Base-by-base conservation (phyloP, 345 rosid species). In the Gynandropsis gynandra region DNA sequence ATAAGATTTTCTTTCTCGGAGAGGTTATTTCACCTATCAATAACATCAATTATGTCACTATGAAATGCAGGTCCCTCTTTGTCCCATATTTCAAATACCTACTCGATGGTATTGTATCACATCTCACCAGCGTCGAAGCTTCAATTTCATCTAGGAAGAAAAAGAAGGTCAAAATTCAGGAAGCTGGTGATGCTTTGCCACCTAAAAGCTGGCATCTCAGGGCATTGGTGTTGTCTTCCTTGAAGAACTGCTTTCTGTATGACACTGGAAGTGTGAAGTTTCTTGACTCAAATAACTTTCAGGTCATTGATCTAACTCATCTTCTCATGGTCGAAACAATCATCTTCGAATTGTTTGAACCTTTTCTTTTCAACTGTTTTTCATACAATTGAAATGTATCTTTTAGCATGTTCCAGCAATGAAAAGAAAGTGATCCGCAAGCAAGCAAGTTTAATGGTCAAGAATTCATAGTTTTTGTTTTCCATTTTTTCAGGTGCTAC, bases 1-100 rank as follows among this genome's bases (percentile, higher is more conserved):
- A 3, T 29, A 45, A 41, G 20, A 36, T 38, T 44, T 4, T 57
- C 19, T 16, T 16, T 43, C 47, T 7, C 16, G 10, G 7, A 8
- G 12, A 14, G 38, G 39, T 45, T 47, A 40, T 38, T 18, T 47
- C 7, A 47, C 8, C 15, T 31, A 12, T 27, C 42, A 51, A 51
- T 50, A 47, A 62, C 35, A 11, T 50, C 4, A 47, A 29, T n/a
- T 10, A 15, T 51, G 51, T 56, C 56, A 18, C 35, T 46, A n/a
- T 46, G 52, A 12, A 52, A 21, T 74, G 75, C 81, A 92, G 98
- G 72, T 85, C 94, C 16, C 71, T 92, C 33, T 87, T 87, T 67
- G 97, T 92, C 36, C 95, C 93, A 14, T 92, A 87, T 67, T 87
- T 87, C 73, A 87, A 87, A 65, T 78, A 74, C 62, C 24, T 92